Evolutionary conservation across 1,284 basidiomycete genomes (phyloP), one percentile per base, ranked within the genome.

Genomic region (Austroboletus niveus): DNA sequence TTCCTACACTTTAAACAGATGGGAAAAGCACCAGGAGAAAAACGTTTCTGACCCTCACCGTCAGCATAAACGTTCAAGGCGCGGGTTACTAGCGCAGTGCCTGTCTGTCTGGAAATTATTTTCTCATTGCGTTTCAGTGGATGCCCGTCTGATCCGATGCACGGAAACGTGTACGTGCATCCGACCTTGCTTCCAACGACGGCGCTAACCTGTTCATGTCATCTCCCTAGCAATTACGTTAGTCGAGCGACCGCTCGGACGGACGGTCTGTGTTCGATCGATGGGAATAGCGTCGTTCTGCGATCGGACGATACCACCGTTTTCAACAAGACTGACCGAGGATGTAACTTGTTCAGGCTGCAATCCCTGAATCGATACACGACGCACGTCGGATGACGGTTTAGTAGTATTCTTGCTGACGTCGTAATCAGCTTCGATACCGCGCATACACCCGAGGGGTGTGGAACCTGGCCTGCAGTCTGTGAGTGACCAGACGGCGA

Each of bases 181-280:
- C 34, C 34, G 34, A 35, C 12, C 20, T 7, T 5, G 29, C 38
- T 8, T 35, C 29, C 6, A 29, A 29, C 5, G 29, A 14, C 12
- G 31, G 22, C 22, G n/a, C 8, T 1, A 6, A 7, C 6, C 29
- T 31, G 31, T 22, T 20, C 29, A 35, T 35, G 17, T 35, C 15
- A 11, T 14, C 6, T 39, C 24, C 34, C 34, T 42, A 81, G 79
- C 17, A 80, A 78, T 57, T 83, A 83, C 52, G 77, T 82, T 38
- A 57, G 72, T 54, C 57, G 71, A 47, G 48, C 65, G 3, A 79
- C 75, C 0, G 79, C 81, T 1, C 49, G 62, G 40, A 61, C 61
- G 29, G 59, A 73, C 29, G 79, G 80, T 53, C 60, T 82, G 45
- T 78, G 78, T 8, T 80, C 69, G 48, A 68, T 78, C 1, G 70